Evolutionary conservation across 768 basidiomycete species (phyloP).

Genomic region (Grammothele lineata): DNA sequence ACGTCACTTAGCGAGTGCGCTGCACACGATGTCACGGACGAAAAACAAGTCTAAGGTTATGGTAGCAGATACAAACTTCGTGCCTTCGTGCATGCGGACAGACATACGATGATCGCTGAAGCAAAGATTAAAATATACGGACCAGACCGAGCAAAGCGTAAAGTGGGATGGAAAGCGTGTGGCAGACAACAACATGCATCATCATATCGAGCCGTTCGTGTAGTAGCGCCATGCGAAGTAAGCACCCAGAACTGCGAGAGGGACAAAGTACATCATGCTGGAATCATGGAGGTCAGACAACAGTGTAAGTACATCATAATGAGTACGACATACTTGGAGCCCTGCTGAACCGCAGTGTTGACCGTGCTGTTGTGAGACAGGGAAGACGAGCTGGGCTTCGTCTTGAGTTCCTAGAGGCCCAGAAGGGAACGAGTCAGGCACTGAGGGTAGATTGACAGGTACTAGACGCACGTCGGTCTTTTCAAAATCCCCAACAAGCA

Average conservation of each 20-base stretch:
- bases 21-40: too few species aligned
- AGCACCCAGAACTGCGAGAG: conserved; percentile 70
- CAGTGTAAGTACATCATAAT: conserved; percentile 7
- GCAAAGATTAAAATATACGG: conserved; percentile 13
- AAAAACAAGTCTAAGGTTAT: too few species aligned
- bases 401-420: conserved; percentile 40
- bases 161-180: background rate
- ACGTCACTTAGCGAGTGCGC: too few species aligned
- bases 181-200: conserved; percentile 12
- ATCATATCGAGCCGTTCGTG: conserved; percentile 39
- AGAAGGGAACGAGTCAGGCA: background rate
- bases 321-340: conserved; percentile 54
- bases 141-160: conserved; percentile 4
- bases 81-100: too few species aligned
- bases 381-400: conserved; percentile 45
- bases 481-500: conserved; percentile 83
- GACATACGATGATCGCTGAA: background rate
- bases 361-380: conserved; percentile 34
- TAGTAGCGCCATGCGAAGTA: conserved; percentile 90
- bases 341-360: conserved; percentile 51
- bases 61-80: too few species aligned
- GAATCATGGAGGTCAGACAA: conserved; percentile 5
- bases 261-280: conserved; percentile 82
- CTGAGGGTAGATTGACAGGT: too few species aligned
- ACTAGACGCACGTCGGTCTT: conserved; percentile 50